These are phyloP conservation scores for Melanomma pulvis-pyrius DNA, from an alignment of 495 filamentous ascomycete genomes.

Conservation along the genomic window DNA sequence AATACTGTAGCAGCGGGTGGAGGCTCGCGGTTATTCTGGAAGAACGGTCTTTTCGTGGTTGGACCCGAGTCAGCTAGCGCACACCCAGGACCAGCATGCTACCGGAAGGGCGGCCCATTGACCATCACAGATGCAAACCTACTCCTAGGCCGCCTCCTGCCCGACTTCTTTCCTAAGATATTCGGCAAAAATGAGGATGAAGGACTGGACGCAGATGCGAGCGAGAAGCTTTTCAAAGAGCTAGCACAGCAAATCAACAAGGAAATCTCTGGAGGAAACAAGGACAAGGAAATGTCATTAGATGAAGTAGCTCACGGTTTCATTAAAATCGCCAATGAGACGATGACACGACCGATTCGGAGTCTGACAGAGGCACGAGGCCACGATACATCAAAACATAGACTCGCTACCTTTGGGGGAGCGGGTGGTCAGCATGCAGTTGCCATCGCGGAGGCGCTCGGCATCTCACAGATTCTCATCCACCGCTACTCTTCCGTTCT, in stretches of 20 bases:
- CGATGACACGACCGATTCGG: slow-evolving; percentile 91
- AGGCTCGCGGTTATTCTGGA: slow-evolving; percentile 85
- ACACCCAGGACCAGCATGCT: slow-evolving; percentile 92
- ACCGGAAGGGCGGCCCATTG: slow-evolving; percentile 88
- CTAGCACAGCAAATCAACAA: slow-evolving; percentile 77
- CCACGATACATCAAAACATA: slow-evolving; percentile 86
- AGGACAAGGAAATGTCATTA: slow-evolving; percentile 72
- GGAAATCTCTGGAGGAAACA: slow-evolving; percentile 50
- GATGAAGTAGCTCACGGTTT: slow-evolving; percentile 93
- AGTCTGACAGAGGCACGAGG: slow-evolving; percentile 93
- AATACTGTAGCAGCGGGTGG: slow-evolving; percentile 96
- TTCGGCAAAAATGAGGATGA: slow-evolving; percentile 92
- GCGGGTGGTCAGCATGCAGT: slow-evolving; percentile 96
- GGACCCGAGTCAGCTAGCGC: slow-evolving; percentile 92
- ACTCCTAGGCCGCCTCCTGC: slow-evolving; percentile 81
- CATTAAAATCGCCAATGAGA: slow-evolving; percentile 91
- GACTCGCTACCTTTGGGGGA: slow-evolving; percentile 89
- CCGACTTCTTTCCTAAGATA: slow-evolving; percentile 96
- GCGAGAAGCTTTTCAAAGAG: slow-evolving; percentile 73
- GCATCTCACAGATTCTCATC: slow-evolving; percentile 83
- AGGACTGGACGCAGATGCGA: slow-evolving; percentile 77
- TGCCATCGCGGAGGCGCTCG: slow-evolving; percentile 88
- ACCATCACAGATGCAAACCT: slow-evolving; percentile 95
- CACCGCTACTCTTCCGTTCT: slow-evolving; percentile 93
- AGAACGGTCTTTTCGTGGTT: slow-evolving; percentile 94